phyloP scores from a whole-genome alignment of 2,329 filamentous ascomycete genomes.

The Nothophoma quercina region DNA sequence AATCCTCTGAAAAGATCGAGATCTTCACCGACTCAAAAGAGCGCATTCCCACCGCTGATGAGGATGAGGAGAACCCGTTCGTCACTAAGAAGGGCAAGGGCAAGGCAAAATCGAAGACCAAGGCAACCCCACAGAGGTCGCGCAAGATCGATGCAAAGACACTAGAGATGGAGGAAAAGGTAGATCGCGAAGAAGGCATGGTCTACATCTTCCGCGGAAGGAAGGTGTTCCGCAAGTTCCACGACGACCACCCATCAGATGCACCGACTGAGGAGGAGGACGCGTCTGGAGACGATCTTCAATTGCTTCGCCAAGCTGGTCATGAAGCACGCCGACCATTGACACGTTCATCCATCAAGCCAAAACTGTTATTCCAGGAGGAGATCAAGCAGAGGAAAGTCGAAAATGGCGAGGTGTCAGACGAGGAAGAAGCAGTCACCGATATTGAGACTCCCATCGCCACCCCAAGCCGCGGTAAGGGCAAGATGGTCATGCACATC shows the following conservation, averaged over 20 bases:
- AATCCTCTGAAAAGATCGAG: constrained; percentile 65
- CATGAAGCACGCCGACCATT: constrained; percentile 57
- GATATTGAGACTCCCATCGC: constrained; percentile 56
- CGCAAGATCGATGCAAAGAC: constrained; percentile 64
- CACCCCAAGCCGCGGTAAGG: constrained; percentile 39
- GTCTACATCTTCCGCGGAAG: constrained; percentile 82
- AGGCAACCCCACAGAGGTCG: constrained; percentile 56
- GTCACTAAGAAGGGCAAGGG: constrained; percentile 59
- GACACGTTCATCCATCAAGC: constrained; percentile 74
- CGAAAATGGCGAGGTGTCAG: constrained; percentile 51
- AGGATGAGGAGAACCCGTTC: constrained; percentile 76
- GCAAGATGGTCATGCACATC: constrained; percentile 61
- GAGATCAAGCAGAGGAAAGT: constrained; percentile 55
- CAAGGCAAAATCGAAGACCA: constrained; percentile 42
- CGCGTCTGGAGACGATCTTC: constrained; percentile 51
- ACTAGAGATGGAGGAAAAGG: constrained; percentile 68
- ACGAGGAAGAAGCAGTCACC: constrained; percentile 67
- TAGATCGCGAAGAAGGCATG: constrained; percentile 73
- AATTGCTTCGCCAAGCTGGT: constrained; percentile 48
- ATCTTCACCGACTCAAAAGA: constrained; percentile 86
- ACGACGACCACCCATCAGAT: constrained; percentile 48
- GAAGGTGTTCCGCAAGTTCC: constrained; percentile 76
- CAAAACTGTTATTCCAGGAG: constrained; percentile 73
- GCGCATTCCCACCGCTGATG: constrained; percentile 71
- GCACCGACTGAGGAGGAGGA: constrained; percentile 43